Conservation (phyloP, 2,329 filamentous ascomycete species). For the Lasiodiplodia theobromae region DNA sequence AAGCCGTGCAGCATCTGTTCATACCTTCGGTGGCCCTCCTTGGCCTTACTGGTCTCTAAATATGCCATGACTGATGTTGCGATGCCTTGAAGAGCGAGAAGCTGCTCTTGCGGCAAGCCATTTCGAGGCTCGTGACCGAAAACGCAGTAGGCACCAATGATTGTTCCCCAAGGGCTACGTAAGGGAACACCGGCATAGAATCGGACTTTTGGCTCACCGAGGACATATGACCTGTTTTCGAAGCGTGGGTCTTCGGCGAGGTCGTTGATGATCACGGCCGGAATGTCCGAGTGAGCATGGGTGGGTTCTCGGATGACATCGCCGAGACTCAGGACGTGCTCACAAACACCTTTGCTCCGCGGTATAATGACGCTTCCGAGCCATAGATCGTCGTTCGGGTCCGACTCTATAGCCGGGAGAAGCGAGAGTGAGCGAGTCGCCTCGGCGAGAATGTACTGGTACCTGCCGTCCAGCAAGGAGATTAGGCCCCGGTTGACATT, state of each 20-base stretch:
- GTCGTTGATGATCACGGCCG: slow-evolving; percentile 23
- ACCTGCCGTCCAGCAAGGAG: slow-evolving; percentile 48
- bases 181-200: slow-evolving; percentile 44
- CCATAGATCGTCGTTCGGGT: slow-evolving; percentile 40
- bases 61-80: slow-evolving; percentile 37
- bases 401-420: slow-evolving; percentile 38
- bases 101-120: slow-evolving; percentile 34
- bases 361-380: slow-evolving; percentile 45
- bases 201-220: slow-evolving; percentile 32
- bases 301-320: background rate
- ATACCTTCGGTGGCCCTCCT: slow-evolving; percentile 36
- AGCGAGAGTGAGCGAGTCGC: slow-evolving; percentile 42
- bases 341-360: slow-evolving; percentile 43
- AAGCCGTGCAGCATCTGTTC: slow-evolving; percentile 44
- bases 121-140: slow-evolving; percentile 37
- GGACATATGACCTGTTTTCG: slow-evolving; percentile 10
- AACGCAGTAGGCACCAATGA: slow-evolving; percentile 39
- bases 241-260: slow-evolving; percentile 15
- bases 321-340: slow-evolving; percentile 24
- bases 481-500: slow-evolving; percentile 46
- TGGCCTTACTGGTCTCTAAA: slow-evolving; percentile 35
- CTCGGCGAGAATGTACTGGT: slow-evolving; percentile 47
- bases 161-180: slow-evolving; percentile 35
- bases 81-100: slow-evolving; percentile 43
- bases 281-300: background rate